Conservation (phyloP, 1,284 basidiomycete genomes). For the Tetrapyrgos nigripes region DNA sequence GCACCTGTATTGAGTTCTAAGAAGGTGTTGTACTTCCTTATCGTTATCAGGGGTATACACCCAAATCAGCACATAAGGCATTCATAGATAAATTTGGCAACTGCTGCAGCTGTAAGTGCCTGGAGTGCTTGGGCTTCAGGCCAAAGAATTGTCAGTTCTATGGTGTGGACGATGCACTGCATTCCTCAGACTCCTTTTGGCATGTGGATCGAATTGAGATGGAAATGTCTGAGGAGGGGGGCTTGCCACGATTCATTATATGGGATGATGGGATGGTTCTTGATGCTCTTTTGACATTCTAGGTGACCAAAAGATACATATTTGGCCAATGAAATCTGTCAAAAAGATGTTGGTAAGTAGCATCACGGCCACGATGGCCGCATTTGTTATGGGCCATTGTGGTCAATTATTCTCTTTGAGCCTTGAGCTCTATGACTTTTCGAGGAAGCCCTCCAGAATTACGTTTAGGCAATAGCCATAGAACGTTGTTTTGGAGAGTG, state of each 20-base stretch:
- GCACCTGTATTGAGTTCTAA: conserved; percentile 27
- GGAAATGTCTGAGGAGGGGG: conserved; percentile 18
- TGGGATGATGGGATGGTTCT: conserved; percentile 22
- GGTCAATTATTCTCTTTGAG: conserved; percentile 18
- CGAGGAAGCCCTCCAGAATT: conserved; percentile 16
- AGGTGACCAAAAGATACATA: conserved; percentile 35
- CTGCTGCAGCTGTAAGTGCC: conserved; percentile 17
- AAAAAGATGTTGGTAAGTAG: conserved; percentile 26
- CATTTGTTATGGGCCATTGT: conserved; percentile 26
- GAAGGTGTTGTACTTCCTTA: conserved; percentile 26
- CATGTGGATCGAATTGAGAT: conserved; percentile 37
- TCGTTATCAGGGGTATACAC: conserved; percentile 28
- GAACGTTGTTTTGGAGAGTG: conserved; percentile 19
- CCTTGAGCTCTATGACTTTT: conserved; percentile 19
- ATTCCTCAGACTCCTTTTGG: conserved; percentile 21
- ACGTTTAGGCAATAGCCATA: conserved; percentile 20
- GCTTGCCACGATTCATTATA: conserved; percentile 27
- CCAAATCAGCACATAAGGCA: conserved; percentile 36
- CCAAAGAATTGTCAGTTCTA: conserved; percentile 29
- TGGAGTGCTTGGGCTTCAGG: conserved; percentile 26
- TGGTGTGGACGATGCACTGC: conserved; percentile 32
- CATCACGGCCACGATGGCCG: conserved; percentile 35
- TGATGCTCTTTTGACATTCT: conserved; percentile 16
- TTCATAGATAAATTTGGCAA: conserved; percentile 37
- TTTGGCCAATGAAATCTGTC: conserved; percentile 38